Percentiles rank a stretch among this genome's conserved stretches.
These are phyloP conservation scores for Melastoma candidum DNA, from an alignment of 441 rosid genomes.

Conservation along the genomic window DNA sequence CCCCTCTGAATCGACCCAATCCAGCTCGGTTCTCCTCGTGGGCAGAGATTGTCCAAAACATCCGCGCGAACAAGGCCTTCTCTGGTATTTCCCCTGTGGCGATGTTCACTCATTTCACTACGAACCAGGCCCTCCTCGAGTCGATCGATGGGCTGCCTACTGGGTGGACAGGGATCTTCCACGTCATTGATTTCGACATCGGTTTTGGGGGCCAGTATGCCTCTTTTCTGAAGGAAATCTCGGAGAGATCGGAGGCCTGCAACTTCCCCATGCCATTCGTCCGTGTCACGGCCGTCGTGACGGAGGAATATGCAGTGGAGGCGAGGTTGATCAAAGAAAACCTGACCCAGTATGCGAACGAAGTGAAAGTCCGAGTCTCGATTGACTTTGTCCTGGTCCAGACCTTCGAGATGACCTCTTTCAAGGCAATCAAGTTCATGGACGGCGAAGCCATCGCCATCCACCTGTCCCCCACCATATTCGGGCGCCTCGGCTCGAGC, in stretches of 20 bases:
- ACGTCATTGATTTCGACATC: conserved; percentile 79
- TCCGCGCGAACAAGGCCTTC: conserved; percentile 59
- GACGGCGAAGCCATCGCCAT: conserved; percentile 69
- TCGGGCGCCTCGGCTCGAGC: conserved; percentile 43
- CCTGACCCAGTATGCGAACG: conserved; percentile 66
- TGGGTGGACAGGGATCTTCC: conserved; percentile 40
- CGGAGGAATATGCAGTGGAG: conserved; percentile 59
- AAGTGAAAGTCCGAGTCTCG: conserved; percentile 58
- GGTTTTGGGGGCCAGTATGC: conserved; percentile 97
- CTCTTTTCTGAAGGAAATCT: conserved; percentile 73
- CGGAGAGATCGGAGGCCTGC: conserved; percentile 30
- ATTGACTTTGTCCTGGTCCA: conserved; percentile 61
- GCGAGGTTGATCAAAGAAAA: conserved; percentile 67
- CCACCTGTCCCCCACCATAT: conserved; percentile 47
- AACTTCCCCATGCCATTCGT: conserved; percentile 35
- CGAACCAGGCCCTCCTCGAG: conserved; percentile 80
- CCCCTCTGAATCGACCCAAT: conserved; percentile 28
- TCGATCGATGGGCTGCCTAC: conserved; percentile 24
- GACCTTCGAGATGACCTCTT: conserved; percentile 61
- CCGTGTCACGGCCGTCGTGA: conserved; percentile 69
- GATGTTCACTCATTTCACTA: conserved; percentile 77
- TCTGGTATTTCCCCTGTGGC: conserved; percentile 76
- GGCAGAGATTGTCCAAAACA: conserved; percentile 66
- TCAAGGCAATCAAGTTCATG: conserved; percentile 55
- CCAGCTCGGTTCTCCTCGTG: conserved; percentile 32